A percentile compares a stretch with the other conserved stretches of the same genome.
These are phyloP conservation scores for Andrographis paniculata DNA, from an alignment of 305 asterid species.

Conservation along the genomic window DNA sequence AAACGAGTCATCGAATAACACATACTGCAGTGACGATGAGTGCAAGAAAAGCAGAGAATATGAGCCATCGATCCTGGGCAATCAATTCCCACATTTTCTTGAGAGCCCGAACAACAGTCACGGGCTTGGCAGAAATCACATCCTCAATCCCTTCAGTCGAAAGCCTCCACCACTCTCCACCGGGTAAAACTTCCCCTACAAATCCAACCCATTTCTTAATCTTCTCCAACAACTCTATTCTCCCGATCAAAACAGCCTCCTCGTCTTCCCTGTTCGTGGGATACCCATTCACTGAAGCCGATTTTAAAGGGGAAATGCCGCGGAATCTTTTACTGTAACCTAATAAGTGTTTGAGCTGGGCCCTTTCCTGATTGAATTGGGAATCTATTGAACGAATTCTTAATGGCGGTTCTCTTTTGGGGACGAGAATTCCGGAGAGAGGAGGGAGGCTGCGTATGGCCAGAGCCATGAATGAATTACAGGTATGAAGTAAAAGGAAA, in stretches of 20 bases:
- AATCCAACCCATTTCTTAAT: slow-evolving; percentile 44
- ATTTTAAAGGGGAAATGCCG: slow-evolving; percentile 29
- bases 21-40: slow-evolving; percentile 80
- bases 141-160: slow-evolving; percentile 42
- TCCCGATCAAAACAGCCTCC: slow-evolving; percentile 12
- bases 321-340: slow-evolving; percentile 20
- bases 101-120: slow-evolving; percentile 71
- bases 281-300: slow-evolving; percentile 60
- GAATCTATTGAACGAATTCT: slow-evolving; percentile 12
- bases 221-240: slow-evolving; percentile 31
- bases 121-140: slow-evolving; percentile 62
- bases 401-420: slow-evolving; percentile 14
- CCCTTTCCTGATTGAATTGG: slow-evolving; percentile 17
- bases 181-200: slow-evolving; percentile 45
- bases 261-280: slow-evolving; percentile 26
- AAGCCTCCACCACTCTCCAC: slow-evolving; percentile 93
- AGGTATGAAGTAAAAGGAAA: not conserved
- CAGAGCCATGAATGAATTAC: slow-evolving; percentile 30
- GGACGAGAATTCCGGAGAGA: slow-evolving; percentile 25
- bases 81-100: slow-evolving; percentile 81
- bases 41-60: slow-evolving; percentile 67
- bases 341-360: slow-evolving; percentile 19
- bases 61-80: slow-evolving; percentile 74
- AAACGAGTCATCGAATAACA: slow-evolving; percentile 18
- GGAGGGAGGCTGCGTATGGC: slow-evolving; percentile 28